Evolutionary conservation across 2,329 filamentous ascomycete species (phyloP).

Genomic region (Pyricularia sp.): DNA sequence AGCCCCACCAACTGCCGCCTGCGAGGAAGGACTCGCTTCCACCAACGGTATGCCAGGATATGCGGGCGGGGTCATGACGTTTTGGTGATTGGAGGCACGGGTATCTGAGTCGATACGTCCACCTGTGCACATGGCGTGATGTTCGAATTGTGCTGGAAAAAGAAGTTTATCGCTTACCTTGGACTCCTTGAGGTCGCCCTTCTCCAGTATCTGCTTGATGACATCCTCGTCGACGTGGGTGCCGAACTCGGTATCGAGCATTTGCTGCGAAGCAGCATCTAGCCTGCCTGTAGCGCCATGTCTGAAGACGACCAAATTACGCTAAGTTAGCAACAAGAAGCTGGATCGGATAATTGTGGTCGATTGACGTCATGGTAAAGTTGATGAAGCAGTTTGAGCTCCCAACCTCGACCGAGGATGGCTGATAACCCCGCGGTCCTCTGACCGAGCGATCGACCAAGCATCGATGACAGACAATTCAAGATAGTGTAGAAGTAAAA

Average conservation of each 20-base stretch:
- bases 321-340: slow-evolving; percentile 3
- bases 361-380: neutral
- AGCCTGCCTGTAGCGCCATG: slow-evolving; percentile 77
- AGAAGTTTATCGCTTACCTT: slow-evolving; percentile 29
- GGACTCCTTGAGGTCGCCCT: slow-evolving; percentile 57
- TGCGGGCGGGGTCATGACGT: neutral
- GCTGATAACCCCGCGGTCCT: neutral
- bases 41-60: neutral
- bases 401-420: neutral
- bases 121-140: neutral
- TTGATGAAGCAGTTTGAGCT: neutral
- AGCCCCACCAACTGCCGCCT: neutral
- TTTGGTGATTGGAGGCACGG: neutral
- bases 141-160: neutral
- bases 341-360: neutral
- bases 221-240: slow-evolving; percentile 71
- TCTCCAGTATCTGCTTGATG: slow-evolving; percentile 71
- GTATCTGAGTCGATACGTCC: neutral
- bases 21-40: too few relatives aligned
- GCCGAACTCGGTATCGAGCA: slow-evolving; percentile 80
- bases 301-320: slow-evolving; percentile 34
- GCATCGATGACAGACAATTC: neutral
- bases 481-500: neutral
- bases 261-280: slow-evolving; percentile 65
- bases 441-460: neutral